phyloP scores from a whole-genome alignment of 495 filamentous ascomycete species.

The Diplogelasinospora grovesii region DNA sequence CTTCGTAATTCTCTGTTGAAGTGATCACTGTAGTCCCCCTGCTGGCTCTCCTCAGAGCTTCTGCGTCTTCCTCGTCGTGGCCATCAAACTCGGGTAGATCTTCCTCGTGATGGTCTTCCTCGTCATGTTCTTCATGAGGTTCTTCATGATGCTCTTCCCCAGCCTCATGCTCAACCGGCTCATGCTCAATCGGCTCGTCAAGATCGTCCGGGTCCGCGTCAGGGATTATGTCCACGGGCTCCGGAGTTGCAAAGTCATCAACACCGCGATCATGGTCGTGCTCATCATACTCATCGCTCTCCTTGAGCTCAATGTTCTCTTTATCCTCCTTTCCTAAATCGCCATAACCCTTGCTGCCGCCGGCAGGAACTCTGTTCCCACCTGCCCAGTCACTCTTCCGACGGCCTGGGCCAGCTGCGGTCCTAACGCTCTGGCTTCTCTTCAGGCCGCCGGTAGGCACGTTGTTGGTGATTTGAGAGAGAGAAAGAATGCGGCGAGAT shows the following conservation, averaged over 20 bases:
- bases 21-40: slow-evolving; percentile 46
- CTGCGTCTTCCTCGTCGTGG: slow-evolving; percentile 18
- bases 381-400: slow-evolving; percentile 71
- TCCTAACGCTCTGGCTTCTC: slow-evolving; percentile 53
- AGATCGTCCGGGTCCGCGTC: background rate
- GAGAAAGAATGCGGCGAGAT: slow-evolving; percentile 73
- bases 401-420: slow-evolving; percentile 57
- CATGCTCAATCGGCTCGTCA: background rate
- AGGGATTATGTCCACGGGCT: slow-evolving; percentile 19
- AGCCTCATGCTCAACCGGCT: slow-evolving; percentile 6
- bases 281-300: slow-evolving; percentile 38
- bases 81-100: no score
- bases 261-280: no score
- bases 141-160: background rate
- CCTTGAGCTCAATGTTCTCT: slow-evolving; percentile 40
- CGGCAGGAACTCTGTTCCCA: slow-evolving; percentile 34
- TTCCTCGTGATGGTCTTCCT: slow-evolving; percentile 14
- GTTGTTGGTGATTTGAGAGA: slow-evolving; percentile 82
- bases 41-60: slow-evolving; percentile 25
- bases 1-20: slow-evolving; percentile 47
- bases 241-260: slow-evolving; percentile 10
- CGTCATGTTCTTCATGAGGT: slow-evolving; percentile 8
- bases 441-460: slow-evolving; percentile 54
- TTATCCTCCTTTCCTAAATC: slow-evolving; percentile 38
- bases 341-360: slow-evolving; percentile 40